A percentile compares a stretch with the other conserved stretches of the same genome.
Evolutionary conservation across 257 asterid species (phyloP).

Genomic region (Gardenia jasminoides): DNA sequence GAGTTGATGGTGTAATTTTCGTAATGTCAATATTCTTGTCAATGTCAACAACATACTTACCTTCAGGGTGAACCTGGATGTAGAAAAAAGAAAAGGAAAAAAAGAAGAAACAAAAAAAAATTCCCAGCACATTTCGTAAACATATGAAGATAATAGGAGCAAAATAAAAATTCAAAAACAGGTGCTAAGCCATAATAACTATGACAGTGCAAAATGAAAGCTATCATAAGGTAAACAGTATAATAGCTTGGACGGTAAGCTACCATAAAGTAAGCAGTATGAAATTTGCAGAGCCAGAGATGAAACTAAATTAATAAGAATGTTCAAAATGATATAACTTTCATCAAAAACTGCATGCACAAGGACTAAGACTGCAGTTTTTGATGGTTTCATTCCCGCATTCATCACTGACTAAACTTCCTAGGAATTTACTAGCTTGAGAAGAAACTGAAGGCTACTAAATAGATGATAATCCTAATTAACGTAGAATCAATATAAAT

Average conservation of each 20-base stretch:
- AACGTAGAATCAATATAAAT: not conserved
- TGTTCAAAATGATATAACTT: not conserved
- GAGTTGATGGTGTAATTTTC: conserved; percentile 85
- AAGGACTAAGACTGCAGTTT: not conserved
- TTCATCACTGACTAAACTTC: not conserved
- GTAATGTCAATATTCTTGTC: conserved; percentile 90
- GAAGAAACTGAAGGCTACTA: not conserved
- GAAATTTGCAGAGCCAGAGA: not conserved
- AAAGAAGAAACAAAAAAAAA: too few species aligned
- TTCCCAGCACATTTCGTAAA: not conserved
- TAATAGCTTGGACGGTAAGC: too few species aligned
- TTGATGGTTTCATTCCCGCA: not conserved
- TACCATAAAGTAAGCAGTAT: not conserved
- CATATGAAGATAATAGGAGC: not conserved
- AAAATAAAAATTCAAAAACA: not conserved
- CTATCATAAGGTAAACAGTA: not conserved
- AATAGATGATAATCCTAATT: not conserved
- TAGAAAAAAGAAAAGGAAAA: conserved; percentile 1
- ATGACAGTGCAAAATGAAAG: not conserved
- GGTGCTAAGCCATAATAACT: not conserved
- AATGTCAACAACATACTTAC: conserved; percentile 81
- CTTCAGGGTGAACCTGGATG: conserved; percentile 83
- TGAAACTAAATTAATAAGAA: not conserved
- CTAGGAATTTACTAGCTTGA: not conserved
- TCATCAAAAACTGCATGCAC: too few species aligned